Conservation (phyloP, 352 stramenopile genomes). For the Phytophthora aleatoria region DNA sequence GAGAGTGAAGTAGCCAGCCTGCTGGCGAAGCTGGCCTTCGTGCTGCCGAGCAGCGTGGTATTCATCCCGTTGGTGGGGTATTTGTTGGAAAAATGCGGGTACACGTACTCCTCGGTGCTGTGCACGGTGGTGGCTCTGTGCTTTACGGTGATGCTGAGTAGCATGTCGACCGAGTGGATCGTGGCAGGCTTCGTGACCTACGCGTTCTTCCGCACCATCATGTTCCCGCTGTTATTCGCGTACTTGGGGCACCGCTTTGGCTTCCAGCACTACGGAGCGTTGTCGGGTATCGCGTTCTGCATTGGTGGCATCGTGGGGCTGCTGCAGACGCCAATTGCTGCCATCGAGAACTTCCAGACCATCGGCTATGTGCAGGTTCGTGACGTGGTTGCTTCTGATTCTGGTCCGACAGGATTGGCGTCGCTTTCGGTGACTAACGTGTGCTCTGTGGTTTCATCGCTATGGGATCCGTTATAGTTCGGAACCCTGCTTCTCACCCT, state of each 20-base stretch:
- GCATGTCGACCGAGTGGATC: slow-evolving; percentile 46
- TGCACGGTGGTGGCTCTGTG: slow-evolving; percentile 47
- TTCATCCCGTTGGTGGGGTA: slow-evolving; percentile 78
- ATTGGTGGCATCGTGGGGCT: slow-evolving; percentile 67
- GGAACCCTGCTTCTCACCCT: slow-evolving; percentile 54
- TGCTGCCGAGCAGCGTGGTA: slow-evolving; percentile 72
- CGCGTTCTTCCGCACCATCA: slow-evolving; percentile 80
- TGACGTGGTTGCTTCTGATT: slow-evolving; percentile 25
- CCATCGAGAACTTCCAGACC: slow-evolving; percentile 49
- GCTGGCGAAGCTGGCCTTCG: slow-evolving; percentile 55
- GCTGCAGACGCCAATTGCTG: slow-evolving; percentile 65
- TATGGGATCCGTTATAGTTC: slow-evolving; percentile 37
- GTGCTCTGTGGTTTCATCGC: slow-evolving; percentile 14
- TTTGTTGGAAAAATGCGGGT: slow-evolving; percentile 73
- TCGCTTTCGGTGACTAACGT: slow-evolving; percentile 15
- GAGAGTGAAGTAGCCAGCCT: slow-evolving; percentile 46
- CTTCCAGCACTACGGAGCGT: slow-evolving; percentile 85
- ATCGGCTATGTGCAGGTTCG: slow-evolving; percentile 59
- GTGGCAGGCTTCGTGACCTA: slow-evolving; percentile 73
- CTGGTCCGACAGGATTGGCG: slow-evolving; percentile 24
- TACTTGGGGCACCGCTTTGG: slow-evolving; percentile 81
- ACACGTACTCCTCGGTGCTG: slow-evolving; percentile 57
- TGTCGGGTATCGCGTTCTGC: slow-evolving; percentile 79
- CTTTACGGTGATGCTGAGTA: slow-evolving; percentile 51
- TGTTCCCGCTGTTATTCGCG: slow-evolving; percentile 85